A percentile compares a stretch with the other conserved stretches of the same genome.
Evolutionary conservation across 208 protist species (phyloP).

Genomic region (Leishmania amazonensis): DNA sequence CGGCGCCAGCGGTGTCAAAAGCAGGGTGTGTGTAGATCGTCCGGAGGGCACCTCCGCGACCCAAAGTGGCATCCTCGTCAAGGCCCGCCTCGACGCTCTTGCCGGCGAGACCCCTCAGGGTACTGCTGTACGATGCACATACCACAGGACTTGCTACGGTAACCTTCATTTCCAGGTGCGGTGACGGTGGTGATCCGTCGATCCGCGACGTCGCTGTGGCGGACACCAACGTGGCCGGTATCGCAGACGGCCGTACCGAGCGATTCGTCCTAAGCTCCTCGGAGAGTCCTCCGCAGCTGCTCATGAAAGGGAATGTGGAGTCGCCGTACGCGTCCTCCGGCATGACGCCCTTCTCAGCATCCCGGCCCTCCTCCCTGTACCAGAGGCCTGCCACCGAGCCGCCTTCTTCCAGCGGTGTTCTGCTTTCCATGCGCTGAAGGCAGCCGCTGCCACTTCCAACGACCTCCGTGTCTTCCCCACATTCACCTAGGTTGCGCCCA

Average conservation of each 20-base stretch:
- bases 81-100: neutral
- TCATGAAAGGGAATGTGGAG: neutral
- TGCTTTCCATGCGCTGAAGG: neutral
- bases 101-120: neutral
- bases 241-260: neutral
- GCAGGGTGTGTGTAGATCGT: no score
- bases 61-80: neutral
- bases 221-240: neutral
- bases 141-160: neutral
- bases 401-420: neutral
- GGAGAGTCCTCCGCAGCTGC: slow-evolving; percentile 21
- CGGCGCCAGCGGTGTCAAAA: neutral
- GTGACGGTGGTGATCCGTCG: neutral
- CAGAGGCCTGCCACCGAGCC: neutral
- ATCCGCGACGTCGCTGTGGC: neutral
- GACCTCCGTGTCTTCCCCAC: neutral
- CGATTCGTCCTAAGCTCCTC: neutral
- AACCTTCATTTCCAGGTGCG: neutral
- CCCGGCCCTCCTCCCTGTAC: neutral
- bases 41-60: neutral
- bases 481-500: neutral
- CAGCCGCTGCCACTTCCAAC: neutral
- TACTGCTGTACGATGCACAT: neutral
- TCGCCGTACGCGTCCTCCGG: neutral
- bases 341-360: neutral